Base-by-base conservation (phyloP, 2,329 filamentous ascomycete species). In the Penicillium fuscoglaucum region DNA sequence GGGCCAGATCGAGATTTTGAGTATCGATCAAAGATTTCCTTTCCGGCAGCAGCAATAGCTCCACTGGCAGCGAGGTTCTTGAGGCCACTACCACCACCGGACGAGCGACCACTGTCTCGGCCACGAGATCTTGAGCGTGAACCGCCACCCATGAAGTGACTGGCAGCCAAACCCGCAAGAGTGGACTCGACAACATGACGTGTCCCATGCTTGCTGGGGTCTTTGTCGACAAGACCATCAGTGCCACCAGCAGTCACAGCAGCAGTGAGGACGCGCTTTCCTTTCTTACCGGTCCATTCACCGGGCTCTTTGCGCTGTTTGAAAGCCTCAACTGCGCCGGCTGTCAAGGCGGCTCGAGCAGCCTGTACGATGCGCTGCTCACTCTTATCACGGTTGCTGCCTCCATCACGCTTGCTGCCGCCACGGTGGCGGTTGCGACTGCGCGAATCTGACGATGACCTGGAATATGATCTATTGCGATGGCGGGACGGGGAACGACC, bases 311-410 rank as follows among this genome's bases (percentile, higher is more conserved):
- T 96, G 72, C 93, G 88, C 57, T 92, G 88, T 61, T 91, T 89
- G 82, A 96, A 96, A 43, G 93, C 93, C 76, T 97, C 93, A 55
- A 92, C 90, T 41, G 93, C 93, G 68, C 92, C 93, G 31, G 93
- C 93, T 47, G 96, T 84, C 40, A 97, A 82, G 21, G 93, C 95
- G 35, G 93, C 93, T 80, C 95, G 93, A 72, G 93, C 91, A 35
- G 92, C 92, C 76, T 96, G 91, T 65, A 92, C 87, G 47, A 91
- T 84, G 67, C 90, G 90, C 52, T 81, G 74, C 74, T 80, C 71
- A 41, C 80, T 81, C 57, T 79, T 81, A 62, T 80, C 80, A 62
- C 76, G 80, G 39, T 72, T 74, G 61, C 79, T 80, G 57, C 73
- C 73, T 60, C 79, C 15, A 12, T 28, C 80, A 55, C 82, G 79